Evolutionary conservation across 2,329 filamentous ascomycete genomes (phyloP).

Genomic region (Xylogone sp.): DNA sequence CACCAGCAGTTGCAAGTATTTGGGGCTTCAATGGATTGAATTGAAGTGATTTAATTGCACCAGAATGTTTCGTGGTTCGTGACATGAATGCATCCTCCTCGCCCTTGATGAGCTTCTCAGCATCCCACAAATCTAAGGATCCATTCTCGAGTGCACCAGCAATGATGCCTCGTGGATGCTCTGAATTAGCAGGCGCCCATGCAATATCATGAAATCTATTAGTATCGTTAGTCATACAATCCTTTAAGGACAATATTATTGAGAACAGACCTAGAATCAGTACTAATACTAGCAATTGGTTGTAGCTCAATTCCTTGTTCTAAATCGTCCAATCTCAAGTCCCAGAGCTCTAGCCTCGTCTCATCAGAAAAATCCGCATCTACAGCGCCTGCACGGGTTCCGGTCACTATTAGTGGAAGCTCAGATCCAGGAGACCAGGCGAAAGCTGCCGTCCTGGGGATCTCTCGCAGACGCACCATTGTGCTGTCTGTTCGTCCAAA

Average conservation of each 20-base stretch:
- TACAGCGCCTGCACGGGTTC: constrained; percentile 90
- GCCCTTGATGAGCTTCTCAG: constrained; percentile 59
- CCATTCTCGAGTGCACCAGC: constrained; percentile 95
- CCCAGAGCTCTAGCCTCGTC: constrained; percentile 94
- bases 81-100: constrained; percentile 74
- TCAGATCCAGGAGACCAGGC: constrained; percentile 86
- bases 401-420: constrained; percentile 82
- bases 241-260: neutral
- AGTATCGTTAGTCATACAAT: constrained; percentile 4
- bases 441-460: constrained; percentile 93
- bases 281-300: constrained; percentile 77
- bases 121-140: constrained; percentile 90
- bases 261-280: constrained; percentile 74
- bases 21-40: constrained; percentile 94
- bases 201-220: constrained; percentile 92
- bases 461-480: constrained; percentile 97
- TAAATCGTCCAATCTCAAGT: constrained; percentile 76
- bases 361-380: constrained; percentile 98
- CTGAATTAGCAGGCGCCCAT: constrained; percentile 79
- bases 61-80: constrained; percentile 83
- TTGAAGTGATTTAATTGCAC: constrained; percentile 88
- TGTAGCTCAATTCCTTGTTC: constrained; percentile 78
- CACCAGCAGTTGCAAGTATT: constrained; percentile 85
- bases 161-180: constrained; percentile 82
- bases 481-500: constrained; percentile 12